A percentile compares a stretch with the other conserved stretches of the same genome.
Conservation (phyloP, 805 yeast species). For the Metschnikowia gelsemii region DNA sequence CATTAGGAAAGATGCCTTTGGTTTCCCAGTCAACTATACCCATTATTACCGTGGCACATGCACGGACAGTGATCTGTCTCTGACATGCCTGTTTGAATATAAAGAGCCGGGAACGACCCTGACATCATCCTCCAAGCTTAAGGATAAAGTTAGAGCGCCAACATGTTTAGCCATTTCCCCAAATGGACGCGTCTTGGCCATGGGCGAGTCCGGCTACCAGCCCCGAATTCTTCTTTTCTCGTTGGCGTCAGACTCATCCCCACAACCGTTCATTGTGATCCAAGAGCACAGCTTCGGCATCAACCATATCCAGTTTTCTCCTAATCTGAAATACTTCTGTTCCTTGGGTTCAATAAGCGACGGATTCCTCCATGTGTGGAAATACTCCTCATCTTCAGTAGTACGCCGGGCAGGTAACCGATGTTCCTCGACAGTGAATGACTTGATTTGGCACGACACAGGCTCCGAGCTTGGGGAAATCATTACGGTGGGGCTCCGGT, state of each 20-base stretch:
- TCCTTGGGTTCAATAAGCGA: slow-evolving; percentile 70
- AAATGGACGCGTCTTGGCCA: slow-evolving; percentile 53
- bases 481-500: slow-evolving; percentile 60
- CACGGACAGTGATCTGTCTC: slow-evolving; percentile 3
- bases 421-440: slow-evolving; percentile 59
- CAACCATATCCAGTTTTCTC: slow-evolving; percentile 53
- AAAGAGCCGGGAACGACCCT: neutral
- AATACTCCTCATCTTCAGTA: slow-evolving; percentile 23
- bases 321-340: slow-evolving; percentile 53
- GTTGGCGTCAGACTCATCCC: slow-evolving; percentile 47
- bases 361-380: slow-evolving; percentile 67
- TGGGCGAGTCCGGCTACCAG: slow-evolving; percentile 69
- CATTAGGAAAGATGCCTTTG: slow-evolving; percentile 32
- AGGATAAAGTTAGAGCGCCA: slow-evolving; percentile 49
- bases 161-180: slow-evolving; percentile 61
- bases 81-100: neutral
- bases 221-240: slow-evolving; percentile 65
- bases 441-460: slow-evolving; percentile 52
- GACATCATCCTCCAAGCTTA: slow-evolving; percentile 22
- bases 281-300: slow-evolving; percentile 69
- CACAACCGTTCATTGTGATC: slow-evolving; percentile 52
- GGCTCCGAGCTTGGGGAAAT: slow-evolving; percentile 27
- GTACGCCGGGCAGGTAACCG: slow-evolving; percentile 51
- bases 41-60: slow-evolving; percentile 13
- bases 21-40: slow-evolving; percentile 27